Percentiles rank a stretch among this genome's conserved stretches.
Conservation (phyloP, 805 yeast genomes). For the Saccharomycopsis sp. region DNA sequence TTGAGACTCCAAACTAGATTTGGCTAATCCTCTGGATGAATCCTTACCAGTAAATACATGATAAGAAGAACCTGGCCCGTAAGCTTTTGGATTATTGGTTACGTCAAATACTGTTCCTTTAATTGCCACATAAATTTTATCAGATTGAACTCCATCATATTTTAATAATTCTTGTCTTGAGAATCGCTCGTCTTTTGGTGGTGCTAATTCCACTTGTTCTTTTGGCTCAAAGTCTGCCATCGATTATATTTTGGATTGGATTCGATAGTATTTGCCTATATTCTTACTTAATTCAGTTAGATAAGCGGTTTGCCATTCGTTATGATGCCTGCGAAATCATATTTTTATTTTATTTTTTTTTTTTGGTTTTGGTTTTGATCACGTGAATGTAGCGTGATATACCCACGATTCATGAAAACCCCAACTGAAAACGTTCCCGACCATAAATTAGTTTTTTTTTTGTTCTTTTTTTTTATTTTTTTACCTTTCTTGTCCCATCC, state of each 20-base stretch:
- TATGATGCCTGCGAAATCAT: too few species aligned
- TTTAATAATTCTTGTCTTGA: constrained; percentile 36
- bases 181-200: constrained; percentile 42
- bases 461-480: too few species aligned
- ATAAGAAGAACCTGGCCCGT: constrained; percentile 74
- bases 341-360: too few species aligned
- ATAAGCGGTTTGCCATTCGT: too few species aligned
- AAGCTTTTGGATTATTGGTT: constrained; percentile 52
- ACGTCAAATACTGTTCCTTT: constrained; percentile 79
- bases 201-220: constrained; percentile 41
- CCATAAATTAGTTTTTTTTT: too few species aligned
- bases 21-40: constrained; percentile 69
- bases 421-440: too few species aligned
- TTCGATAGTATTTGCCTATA: too few species aligned
- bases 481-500: too few species aligned
- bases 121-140: constrained; percentile 62
- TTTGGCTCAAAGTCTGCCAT: constrained; percentile 44
- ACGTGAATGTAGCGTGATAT: too few species aligned
- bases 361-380: too few species aligned
- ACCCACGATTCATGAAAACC: too few species aligned
- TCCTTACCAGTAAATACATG: constrained; percentile 70
- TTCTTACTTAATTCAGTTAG: too few species aligned
- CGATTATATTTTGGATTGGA: not conserved
- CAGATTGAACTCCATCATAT: constrained; percentile 38
- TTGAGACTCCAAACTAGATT: constrained; percentile 50